Base-by-base conservation (phyloP, 192 early-diverging fungal species). In the Coemansia guatemalensis region DNA sequence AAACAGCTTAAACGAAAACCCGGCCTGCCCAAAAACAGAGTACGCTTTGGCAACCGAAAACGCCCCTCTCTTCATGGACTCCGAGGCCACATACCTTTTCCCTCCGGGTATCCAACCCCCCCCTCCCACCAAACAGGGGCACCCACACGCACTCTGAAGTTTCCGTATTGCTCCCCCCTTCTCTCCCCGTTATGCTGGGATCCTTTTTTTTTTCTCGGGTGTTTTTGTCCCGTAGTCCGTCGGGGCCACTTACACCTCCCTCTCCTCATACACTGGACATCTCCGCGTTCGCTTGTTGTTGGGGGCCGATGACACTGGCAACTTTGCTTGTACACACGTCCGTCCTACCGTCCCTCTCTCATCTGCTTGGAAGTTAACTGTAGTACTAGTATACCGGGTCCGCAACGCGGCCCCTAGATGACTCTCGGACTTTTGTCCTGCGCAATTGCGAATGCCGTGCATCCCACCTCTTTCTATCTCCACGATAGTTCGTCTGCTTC, bases 61-160 rank as follows among this genome's bases (percentile, higher is more conserved):
- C 29, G 39, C 39, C 39, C 14, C 39, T 71, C 69, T 62, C 48
- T 65, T 26, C 54, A 51, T 64, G 70, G 70, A 72, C 62, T 72
- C 56, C 70, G 59, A 60, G 58, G 39, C 51, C 47, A 24, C 47
- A 22, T n/a, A 8, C 44, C 47, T 41, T 12, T 44, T 44, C 35
- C 56, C 48, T 29, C 21, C 41, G 44, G 49, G 26, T 35, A 12
- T 23, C 50, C 30, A 29, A 53, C 35, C n/a, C 39, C 51, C 53
- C 56, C 56, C 21, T 27, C 21, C 33, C 25, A 33, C 18, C 54
- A 29, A 29, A 44, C 39, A 44, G 39, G 39, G 39, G 39, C 33
- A 35, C 33, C 33, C 33, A 35, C 56, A 41, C 35, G 41, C 58
- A 59, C 58, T 27, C 26, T 18, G 26, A 59, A 59, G 48, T 25